Evolutionary conservation across 2,329 filamentous ascomycete genomes (phyloP), one percentile per base, ranked within the genome.

Genomic region (Alternaria longipes): DNA sequence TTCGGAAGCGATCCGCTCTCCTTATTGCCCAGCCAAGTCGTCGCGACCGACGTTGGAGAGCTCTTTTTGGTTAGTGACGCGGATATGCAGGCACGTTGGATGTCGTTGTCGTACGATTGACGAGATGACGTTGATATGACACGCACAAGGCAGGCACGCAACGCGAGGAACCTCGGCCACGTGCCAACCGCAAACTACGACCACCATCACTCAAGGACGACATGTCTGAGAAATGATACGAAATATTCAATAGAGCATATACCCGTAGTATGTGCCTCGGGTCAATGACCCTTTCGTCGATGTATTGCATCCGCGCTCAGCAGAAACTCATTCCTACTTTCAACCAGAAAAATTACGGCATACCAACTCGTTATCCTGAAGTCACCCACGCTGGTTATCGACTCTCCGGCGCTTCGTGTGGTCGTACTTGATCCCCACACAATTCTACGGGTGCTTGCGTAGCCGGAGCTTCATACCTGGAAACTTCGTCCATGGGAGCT

Each of bases 101-200:
- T 28, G 46, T 24, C 46, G 49, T 52, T 20, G 34, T 52, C 34
- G 49, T 41, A 52, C 12, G 50, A 52, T 52, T 41, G 22, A 41
- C 28, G 50, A n/a, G 22, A 52, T 52, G 50, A 52, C 50, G 50
- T 52, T 52, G 2, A 16, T 52, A 52, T 52, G 50, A 52, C 50
- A 52, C 16, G 49, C 50, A 38, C 22, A 7, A 52, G n/a, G 24
- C 24, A 26, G 16, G 16, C 2, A 40, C 49, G 32, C 49, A 9
- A 52, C 24, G 22, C 38, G 18, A 41, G 11, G 18, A 18, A 12
- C 38, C 38, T 41, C 38, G 38, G 38, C 38, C 38, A 14, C 18
- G 18, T 41, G 38, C 38, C 3, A 41, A 22, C 22, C 22, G 8
- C 7, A 16, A 14, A 20, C 20, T 26, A 47, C 32, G 12, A 26